Percentiles rank a stretch among this genome's conserved stretches.
These are phyloP conservation scores for Fusarium sp. DNA, from an alignment of 2,329 filamentous ascomycete genomes.

Conservation along the genomic window DNA sequence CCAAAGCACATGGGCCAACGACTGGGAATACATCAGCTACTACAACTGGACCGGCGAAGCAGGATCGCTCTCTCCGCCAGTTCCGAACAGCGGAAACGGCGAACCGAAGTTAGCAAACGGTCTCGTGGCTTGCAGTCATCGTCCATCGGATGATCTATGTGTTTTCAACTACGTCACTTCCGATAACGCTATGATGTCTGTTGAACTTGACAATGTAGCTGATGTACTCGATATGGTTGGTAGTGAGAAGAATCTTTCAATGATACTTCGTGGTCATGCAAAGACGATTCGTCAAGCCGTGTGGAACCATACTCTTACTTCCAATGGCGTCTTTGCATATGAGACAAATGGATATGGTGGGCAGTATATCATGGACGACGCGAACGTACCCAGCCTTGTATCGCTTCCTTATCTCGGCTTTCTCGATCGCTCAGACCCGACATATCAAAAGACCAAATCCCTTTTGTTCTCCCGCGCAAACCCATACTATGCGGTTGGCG, in stretches of 20 bases:
- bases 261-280: neutral
- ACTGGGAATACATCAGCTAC: constrained; percentile 28
- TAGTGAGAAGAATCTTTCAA: neutral
- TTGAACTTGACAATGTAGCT: constrained; percentile 21
- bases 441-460: constrained; percentile 19
- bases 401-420: constrained; percentile 22
- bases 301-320: constrained; percentile 19
- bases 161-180: constrained; percentile 34
- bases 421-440: constrained; percentile 8
- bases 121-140: constrained; percentile 20
- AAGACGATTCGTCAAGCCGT: constrained; percentile 11
- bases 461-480: constrained; percentile 19
- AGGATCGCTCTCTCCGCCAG: constrained; percentile 21
- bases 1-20: constrained; percentile 25
- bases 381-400: constrained; percentile 24
- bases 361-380: constrained; percentile 36
- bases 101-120: constrained; percentile 27
- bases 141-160: constrained; percentile 17
- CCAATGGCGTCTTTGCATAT: constrained; percentile 19
- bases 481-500: constrained; percentile 18
- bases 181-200: constrained; percentile 32
- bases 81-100: constrained; percentile 21
- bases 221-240: constrained; percentile 1
- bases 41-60: constrained; percentile 30
- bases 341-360: constrained; percentile 30